Base-by-base conservation (phyloP, 345 rosid genomes). In the Dipteronia sinensis region DNA sequence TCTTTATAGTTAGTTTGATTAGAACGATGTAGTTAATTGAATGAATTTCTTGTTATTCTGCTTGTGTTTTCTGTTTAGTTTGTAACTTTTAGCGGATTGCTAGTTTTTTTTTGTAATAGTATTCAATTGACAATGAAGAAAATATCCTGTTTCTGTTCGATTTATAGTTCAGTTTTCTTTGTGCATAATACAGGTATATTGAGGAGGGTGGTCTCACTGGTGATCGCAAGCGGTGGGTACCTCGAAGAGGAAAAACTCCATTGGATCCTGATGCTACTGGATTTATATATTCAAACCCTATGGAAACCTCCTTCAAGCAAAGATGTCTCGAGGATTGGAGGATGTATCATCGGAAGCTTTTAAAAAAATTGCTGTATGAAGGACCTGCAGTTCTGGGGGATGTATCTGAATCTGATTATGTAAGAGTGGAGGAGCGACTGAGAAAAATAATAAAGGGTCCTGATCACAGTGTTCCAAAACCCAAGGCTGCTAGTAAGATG, bases 401-500 rank as follows among this genome's bases (percentile, higher is more conserved):
- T 82, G 93, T 82, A 74, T 73, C 98, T 67, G 96, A 90, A 80
- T 85, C 92, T 83, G 99, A 95, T 84, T 95, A 90, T 86, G 20
- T 87, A 49, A 90, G 96, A 78, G 94, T 93, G 63, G 84, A 83
- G 78, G 96, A 91, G 83, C 90, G 94, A 72, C 81, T 95, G 76
- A 88, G 76, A 86, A 92, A 92, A 80, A 87, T 87, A 76, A 84
- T 92, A 53, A 93, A 85, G 85, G 93, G 98, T 87, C 98, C 97
- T 78, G 90, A 87, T 34, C 93, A 83, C 83, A 92, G 86, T 80
- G 92, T 90, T 80, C 72, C 85, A 80, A 95, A 95, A 85, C 99
- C 99, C 53, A 95, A 95, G 87, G 99, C 99, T 69, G 99, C 99
- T 29, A 95, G 99, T 81, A 95, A 95, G 90, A 95, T 95, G 99